Conservation (phyloP, 176 grass and related monocot genomes). For the Oropetium thomaeum region DNA sequence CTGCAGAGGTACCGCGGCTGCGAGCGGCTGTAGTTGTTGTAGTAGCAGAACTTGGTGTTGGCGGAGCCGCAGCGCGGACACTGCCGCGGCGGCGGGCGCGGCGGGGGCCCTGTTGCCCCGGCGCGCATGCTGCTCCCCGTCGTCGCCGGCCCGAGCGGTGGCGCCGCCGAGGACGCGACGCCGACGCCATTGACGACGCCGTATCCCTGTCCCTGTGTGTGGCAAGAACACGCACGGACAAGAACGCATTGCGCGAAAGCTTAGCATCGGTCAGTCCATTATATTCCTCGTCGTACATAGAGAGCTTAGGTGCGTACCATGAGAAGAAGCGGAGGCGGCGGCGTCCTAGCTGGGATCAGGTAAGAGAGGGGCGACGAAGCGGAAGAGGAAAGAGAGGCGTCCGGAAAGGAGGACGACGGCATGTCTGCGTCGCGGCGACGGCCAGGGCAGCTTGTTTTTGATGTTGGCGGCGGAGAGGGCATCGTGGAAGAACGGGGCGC, state of each 20-base stretch:
- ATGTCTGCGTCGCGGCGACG: constrained; percentile 42
- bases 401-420: constrained; percentile 41
- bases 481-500: constrained; percentile 9
- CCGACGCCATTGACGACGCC: neutral
- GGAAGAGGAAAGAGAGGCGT: constrained; percentile 45
- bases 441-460: constrained; percentile 36
- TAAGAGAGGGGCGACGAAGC: constrained; percentile 52
- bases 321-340: neutral
- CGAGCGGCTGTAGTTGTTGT: constrained; percentile 92
- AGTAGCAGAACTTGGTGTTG: constrained; percentile 98
- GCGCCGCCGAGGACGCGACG: neutral
- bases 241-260: neutral
- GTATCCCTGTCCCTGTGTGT: constrained; percentile 38
- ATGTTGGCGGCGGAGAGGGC: constrained; percentile 6
- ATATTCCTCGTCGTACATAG: too few species aligned
- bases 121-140: constrained; percentile 33
- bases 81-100: constrained; percentile 58
- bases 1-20: constrained; percentile 87
- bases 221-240: neutral
- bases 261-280: neutral
- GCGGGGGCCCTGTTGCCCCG: constrained; percentile 30
- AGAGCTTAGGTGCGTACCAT: neutral
- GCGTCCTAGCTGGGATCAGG: constrained; percentile 42
- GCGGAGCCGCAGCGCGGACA: constrained; percentile 76
- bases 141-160: constrained; percentile 20